Percentiles rank a stretch among this genome's conserved stretches.
These are phyloP conservation scores for Ophiocytium majus DNA, from an alignment of 352 stramenopile species.

Conservation along the genomic window DNA sequence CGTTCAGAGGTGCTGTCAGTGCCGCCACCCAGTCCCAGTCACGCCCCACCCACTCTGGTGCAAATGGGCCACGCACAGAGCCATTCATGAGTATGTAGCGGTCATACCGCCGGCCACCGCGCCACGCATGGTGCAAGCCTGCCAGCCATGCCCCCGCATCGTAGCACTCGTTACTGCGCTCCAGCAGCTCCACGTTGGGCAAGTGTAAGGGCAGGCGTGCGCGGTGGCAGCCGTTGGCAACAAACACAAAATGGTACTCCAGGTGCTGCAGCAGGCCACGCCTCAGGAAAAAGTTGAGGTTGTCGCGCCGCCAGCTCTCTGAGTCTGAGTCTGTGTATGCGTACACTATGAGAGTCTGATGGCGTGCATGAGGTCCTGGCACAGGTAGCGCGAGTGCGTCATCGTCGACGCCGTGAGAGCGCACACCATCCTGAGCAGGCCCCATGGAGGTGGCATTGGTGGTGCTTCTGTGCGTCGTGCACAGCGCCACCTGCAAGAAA, in stretches of 20 bases:
- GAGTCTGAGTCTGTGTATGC: too few relatives aligned
- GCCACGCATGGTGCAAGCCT: background rate
- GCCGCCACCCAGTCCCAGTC: conserved; percentile 1
- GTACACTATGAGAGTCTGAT: too few relatives aligned
- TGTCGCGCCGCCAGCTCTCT: conserved; percentile 17
- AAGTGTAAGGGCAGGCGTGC: background rate
- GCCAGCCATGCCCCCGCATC: conserved; percentile 14
- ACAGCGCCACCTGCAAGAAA: too few relatives aligned
- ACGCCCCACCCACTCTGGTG: background rate
- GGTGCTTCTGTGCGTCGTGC: too few relatives aligned
- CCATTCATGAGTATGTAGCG: background rate
- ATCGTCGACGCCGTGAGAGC: too few relatives aligned
- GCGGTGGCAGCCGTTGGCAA: conserved; percentile 14
- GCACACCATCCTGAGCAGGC: too few relatives aligned
- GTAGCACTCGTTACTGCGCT: background rate
- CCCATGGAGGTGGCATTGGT: too few relatives aligned
- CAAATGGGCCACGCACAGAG: conserved; percentile 7
- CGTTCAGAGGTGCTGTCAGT: background rate
- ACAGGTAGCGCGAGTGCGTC: too few relatives aligned
- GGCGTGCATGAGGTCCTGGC: too few relatives aligned
- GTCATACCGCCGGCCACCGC: too few relatives aligned
- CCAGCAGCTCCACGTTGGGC: background rate
- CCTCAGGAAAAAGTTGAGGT: conserved; percentile 3
- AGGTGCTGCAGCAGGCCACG: background rate
- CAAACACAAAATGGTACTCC: conserved; percentile 2